phyloP scores from a whole-genome alignment of 768 basidiomycete species.

The Postia placenta region DNA sequence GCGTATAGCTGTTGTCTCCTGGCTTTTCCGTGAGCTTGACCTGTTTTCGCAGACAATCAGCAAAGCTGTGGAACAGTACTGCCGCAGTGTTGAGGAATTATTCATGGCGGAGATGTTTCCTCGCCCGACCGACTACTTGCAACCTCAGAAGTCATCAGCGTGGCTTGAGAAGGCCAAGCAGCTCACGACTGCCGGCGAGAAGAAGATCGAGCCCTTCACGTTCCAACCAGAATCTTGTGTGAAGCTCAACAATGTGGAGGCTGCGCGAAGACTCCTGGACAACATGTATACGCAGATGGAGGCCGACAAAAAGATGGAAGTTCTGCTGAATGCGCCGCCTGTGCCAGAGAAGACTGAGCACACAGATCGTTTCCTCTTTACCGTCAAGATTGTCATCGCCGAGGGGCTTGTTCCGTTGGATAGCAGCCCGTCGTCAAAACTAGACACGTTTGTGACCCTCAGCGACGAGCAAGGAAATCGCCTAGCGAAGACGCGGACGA shows the following conservation, averaged over 20 bases:
- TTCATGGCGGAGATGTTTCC: constrained; percentile 98
- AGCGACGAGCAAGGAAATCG: constrained; percentile 90
- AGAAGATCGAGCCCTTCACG: constrained; percentile 92
- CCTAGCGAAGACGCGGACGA: constrained; percentile 90
- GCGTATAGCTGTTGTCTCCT: constrained; percentile 9
- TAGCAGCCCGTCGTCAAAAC: constrained; percentile 65
- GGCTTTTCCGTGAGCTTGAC: no score
- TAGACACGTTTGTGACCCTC: constrained; percentile 91
- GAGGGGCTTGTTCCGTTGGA: constrained; percentile 81
- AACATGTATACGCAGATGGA: constrained; percentile 91
- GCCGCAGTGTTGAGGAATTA: constrained; percentile 75
- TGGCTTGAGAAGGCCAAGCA: constrained; percentile 85
- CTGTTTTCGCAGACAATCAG: constrained; percentile 81
- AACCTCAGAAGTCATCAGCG: constrained; percentile 81
- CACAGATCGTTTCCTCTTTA: constrained; percentile 69
- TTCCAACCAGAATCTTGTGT: constrained; percentile 93
- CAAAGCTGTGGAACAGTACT: constrained; percentile 90
- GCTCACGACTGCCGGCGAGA: constrained; percentile 72
- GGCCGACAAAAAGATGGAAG: constrained; percentile 76
- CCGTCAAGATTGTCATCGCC: constrained; percentile 89
- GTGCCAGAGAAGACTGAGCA: constrained; percentile 63
- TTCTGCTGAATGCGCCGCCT: constrained; percentile 55
- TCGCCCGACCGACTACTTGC: constrained; percentile 67
- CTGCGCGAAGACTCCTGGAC: constrained; percentile 85
- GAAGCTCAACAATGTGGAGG: constrained; percentile 96